Evolutionary conservation across 2,329 filamentous ascomycete species (phyloP).

Genomic region (Penicillium oxalicum): DNA sequence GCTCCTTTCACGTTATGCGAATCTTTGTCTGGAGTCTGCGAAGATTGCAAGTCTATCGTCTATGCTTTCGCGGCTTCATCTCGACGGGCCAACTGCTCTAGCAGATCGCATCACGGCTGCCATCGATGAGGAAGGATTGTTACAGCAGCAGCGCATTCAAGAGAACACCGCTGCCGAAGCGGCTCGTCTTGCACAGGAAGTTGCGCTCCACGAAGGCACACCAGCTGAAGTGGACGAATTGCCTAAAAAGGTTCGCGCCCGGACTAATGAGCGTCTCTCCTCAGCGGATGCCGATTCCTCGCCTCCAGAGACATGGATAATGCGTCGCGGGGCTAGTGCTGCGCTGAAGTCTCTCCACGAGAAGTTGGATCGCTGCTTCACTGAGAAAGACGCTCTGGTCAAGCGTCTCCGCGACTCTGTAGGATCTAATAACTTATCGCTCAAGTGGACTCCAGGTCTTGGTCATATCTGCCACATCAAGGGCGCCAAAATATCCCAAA

Average conservation of each 20-base stretch:
- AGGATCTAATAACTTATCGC: slow-evolving; percentile 58
- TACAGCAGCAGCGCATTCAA: slow-evolving; percentile 70
- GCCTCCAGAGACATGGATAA: slow-evolving; percentile 55
- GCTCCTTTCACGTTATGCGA: slow-evolving; percentile 23
- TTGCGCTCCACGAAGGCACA: slow-evolving; percentile 61
- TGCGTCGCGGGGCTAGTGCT: slow-evolving; percentile 60
- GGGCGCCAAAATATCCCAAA: slow-evolving; percentile 60
- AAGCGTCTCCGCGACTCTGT: slow-evolving; percentile 58
- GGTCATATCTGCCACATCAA: slow-evolving; percentile 90
- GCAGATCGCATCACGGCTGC: slow-evolving; percentile 66
- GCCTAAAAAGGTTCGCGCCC: slow-evolving; percentile 45
- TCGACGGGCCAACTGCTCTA: slow-evolving; percentile 62
- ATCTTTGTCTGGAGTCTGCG: slow-evolving; percentile 2
- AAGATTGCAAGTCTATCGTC: slow-evolving; percentile 20
- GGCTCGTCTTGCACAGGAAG: slow-evolving; percentile 65
- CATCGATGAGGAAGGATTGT: slow-evolving; percentile 90
- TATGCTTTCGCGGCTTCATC: slow-evolving; percentile 32
- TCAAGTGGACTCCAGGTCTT: slow-evolving; percentile 80
- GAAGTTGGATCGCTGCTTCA: slow-evolving; percentile 55
- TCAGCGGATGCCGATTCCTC: slow-evolving; percentile 32
- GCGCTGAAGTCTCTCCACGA: slow-evolving; percentile 62
- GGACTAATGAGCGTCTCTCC: slow-evolving; percentile 22
- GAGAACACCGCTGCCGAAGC: slow-evolving; percentile 66
- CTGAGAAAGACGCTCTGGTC: slow-evolving; percentile 57
- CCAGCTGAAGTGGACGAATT: slow-evolving; percentile 51